Conservation (phyloP, 371 early-diverging fungal genomes). For the Mortierella sp. region DNA sequence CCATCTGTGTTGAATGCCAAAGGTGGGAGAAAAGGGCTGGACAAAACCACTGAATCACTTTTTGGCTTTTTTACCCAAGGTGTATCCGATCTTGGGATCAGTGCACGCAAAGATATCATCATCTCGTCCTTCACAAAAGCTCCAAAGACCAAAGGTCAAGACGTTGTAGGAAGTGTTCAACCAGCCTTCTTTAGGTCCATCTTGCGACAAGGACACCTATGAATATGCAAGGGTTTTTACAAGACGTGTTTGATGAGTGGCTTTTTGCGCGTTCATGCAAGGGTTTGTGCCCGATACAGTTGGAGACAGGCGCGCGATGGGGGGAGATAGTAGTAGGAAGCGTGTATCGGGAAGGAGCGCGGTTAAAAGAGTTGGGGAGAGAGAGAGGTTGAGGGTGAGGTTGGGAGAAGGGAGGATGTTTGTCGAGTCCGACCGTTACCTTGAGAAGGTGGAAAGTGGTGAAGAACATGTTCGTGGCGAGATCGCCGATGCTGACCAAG, state of each 20-base stretch:
- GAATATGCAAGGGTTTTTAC: no score
- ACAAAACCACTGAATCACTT: background rate
- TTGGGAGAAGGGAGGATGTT: background rate
- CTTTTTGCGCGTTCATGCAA: no score
- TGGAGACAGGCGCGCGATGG: no score
- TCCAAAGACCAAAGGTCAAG: slow-evolving; percentile 39
- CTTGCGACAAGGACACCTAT: no score
- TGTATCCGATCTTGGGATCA: slow-evolving; percentile 21
- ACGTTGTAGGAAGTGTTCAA: slow-evolving; percentile 19
- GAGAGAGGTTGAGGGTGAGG: background rate
- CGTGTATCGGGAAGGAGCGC: no score
- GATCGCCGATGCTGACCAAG: slow-evolving; percentile 36
- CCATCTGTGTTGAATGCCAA: no score
- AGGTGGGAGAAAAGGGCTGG: no score
- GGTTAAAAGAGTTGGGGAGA: no score
- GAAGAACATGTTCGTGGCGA: slow-evolving; percentile 22
- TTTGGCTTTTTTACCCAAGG: slow-evolving; percentile 16
- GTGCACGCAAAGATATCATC: slow-evolving; percentile 17
- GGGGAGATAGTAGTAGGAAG: no score
- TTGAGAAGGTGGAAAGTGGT: slow-evolving; percentile 37
- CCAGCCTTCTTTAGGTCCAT: slow-evolving; percentile 33
- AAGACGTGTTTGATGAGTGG: slow-evolving; percentile 3
- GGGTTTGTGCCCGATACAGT: no score
- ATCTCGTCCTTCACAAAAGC: slow-evolving; percentile 28
- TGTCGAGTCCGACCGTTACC: slow-evolving; percentile 9